These are phyloP conservation scores for Tetracladium setigerum DNA, from an alignment of 495 filamentous ascomycete species.

Conservation along the genomic window DNA sequence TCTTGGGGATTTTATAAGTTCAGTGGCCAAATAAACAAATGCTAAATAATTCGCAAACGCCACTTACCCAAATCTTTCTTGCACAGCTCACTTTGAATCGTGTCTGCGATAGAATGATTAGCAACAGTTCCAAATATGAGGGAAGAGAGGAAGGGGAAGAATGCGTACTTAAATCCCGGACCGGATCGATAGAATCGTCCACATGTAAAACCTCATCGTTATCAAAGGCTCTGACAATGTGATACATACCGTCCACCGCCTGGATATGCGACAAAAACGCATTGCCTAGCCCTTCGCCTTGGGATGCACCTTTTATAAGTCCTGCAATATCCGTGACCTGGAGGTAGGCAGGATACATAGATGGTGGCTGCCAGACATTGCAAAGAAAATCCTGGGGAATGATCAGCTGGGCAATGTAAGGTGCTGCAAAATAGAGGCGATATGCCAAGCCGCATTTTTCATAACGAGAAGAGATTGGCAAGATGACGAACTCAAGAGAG, in stretches of 20 bases:
- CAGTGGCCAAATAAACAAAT: background rate
- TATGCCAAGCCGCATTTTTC: too few species aligned
- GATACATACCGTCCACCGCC: slow-evolving; percentile 25
- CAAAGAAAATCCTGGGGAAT: slow-evolving; percentile 18
- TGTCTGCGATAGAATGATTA: slow-evolving; percentile 11
- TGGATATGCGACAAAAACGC: slow-evolving; percentile 24
- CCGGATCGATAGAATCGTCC: slow-evolving; percentile 26
- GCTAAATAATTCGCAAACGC: too few species aligned
- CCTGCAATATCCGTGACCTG: slow-evolving; percentile 27
- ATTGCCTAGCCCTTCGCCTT: slow-evolving; percentile 24
- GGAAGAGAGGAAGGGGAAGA: background rate
- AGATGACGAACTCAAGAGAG: too few species aligned
- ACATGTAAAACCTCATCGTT: slow-evolving; percentile 24
- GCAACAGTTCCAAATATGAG: background rate
- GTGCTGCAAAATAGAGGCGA: too few species aligned
- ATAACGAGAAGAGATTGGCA: too few species aligned
- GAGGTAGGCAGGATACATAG: slow-evolving; percentile 22
- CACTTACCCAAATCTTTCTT: slow-evolving; percentile 24
- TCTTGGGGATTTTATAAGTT: slow-evolving; percentile 5
- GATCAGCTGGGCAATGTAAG: too few species aligned
- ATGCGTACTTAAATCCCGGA: slow-evolving; percentile 20
- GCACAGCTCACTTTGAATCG: slow-evolving; percentile 27
- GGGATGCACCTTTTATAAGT: slow-evolving; percentile 23
- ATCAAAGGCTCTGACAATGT: slow-evolving; percentile 24
- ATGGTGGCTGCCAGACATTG: slow-evolving; percentile 22